These are phyloP conservation scores for Leccinum ochraceum DNA, from an alignment of 768 basidiomycete genomes.

Conservation along the genomic window DNA sequence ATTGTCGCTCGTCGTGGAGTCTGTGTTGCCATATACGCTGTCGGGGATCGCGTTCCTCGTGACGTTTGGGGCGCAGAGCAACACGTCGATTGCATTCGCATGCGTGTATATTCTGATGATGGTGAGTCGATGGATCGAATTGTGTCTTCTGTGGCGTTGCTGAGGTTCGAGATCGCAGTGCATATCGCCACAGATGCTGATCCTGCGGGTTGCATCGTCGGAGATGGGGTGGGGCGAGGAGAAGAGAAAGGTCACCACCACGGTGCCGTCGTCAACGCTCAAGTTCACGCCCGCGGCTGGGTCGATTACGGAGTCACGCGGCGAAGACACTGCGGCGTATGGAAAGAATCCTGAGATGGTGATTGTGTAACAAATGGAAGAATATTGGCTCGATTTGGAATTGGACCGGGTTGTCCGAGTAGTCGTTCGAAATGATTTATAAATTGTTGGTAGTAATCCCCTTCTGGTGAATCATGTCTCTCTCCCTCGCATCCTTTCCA, in stretches of 20 bases:
- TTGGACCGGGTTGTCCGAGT: neutral
- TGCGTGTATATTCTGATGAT: slow-evolving; percentile 26
- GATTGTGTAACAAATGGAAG: too few species aligned
- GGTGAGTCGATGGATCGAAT: slow-evolving; percentile 14
- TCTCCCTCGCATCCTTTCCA: too few species aligned
- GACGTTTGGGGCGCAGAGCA: slow-evolving; percentile 20
- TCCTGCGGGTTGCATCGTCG: slow-evolving; percentile 24
- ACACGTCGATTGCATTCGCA: slow-evolving; percentile 15
- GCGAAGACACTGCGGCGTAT: neutral
- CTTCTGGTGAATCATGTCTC: slow-evolving; percentile 10
- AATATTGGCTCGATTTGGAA: slow-evolving; percentile 16
- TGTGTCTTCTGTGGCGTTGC: neutral
- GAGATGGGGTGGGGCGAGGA: slow-evolving; percentile 19
- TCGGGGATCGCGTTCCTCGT: slow-evolving; percentile 26
- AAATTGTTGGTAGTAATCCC: slow-evolving; percentile 11
- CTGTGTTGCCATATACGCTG: slow-evolving; percentile 28
- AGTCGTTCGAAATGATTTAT: too few species aligned
- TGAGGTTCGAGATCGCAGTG: slow-evolving; percentile 15
- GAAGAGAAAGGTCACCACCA: slow-evolving; percentile 8
- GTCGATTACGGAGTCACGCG: neutral
- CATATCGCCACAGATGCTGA: slow-evolving; percentile 29
- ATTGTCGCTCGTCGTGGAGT: slow-evolving; percentile 24
- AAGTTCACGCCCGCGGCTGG: slow-evolving; percentile 8
- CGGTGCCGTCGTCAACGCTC: slow-evolving; percentile 6
- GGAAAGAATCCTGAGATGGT: neutral